phyloP scores from a whole-genome alignment of 257 asterid species.

The Lavandula angustifolia region DNA sequence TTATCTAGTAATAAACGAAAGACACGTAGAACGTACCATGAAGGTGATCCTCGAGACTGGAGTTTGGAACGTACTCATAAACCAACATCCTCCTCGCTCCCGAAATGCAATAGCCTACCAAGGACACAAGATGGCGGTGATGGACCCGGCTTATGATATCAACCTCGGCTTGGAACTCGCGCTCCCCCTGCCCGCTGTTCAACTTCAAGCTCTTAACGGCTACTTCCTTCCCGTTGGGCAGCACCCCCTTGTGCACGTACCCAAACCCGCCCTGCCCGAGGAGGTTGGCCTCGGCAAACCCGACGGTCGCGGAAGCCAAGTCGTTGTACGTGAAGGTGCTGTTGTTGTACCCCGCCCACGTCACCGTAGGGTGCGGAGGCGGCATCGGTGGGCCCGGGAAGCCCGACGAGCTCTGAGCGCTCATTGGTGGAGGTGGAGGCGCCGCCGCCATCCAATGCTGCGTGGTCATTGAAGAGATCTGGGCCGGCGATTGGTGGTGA shows the following conservation, averaged over 20 bases:
- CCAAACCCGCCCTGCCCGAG: conserved; percentile 80
- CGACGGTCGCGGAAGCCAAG: conserved; percentile 49
- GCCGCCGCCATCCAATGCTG: conserved; percentile 66
- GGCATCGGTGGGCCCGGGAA: conserved; percentile 73
- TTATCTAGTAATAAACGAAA: too few relatives aligned
- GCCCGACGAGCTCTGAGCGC: conserved; percentile 55
- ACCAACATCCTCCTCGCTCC: conserved; percentile 59
- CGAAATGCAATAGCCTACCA: conserved; percentile 61
- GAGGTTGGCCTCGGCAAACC: conserved; percentile 48
- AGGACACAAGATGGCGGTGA: conserved; percentile 64
- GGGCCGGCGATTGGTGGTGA: conserved; percentile 32
- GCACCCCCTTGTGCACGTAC: conserved; percentile 63
- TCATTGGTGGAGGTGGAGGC: conserved; percentile 75
- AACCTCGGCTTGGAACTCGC: conserved; percentile 70
- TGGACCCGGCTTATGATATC: conserved; percentile 68
- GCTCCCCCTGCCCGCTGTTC: conserved; percentile 74
- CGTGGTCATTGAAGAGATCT: conserved; percentile 54
- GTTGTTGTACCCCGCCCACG: conserved; percentile 47
- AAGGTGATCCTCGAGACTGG: conserved; percentile 60
- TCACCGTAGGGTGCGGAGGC: conserved; percentile 49
- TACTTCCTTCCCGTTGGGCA: conserved; percentile 55
- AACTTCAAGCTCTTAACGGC: conserved; percentile 62
- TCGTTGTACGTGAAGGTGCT: conserved; percentile 61
- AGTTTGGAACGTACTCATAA: conserved; percentile 54
- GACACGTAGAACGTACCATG: conserved; percentile 41